Percentiles rank a stretch among this genome's conserved stretches.
phyloP scores from a whole-genome alignment of 2,329 filamentous ascomycete species.

The Phialophora chinensis region DNA sequence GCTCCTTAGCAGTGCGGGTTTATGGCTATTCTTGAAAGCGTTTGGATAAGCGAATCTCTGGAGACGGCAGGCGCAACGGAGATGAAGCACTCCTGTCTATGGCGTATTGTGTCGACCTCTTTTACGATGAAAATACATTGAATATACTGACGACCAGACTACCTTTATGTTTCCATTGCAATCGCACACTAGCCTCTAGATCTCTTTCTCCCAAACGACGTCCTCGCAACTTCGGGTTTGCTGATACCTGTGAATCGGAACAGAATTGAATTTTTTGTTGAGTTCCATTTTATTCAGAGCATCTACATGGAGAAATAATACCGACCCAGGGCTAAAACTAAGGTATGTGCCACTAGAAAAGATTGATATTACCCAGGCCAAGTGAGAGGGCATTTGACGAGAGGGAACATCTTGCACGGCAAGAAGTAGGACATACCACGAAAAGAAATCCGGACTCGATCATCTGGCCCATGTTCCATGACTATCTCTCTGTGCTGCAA shows the following conservation, averaged over 20 bases:
- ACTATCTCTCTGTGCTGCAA: neutral
- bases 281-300: too few relatives aligned
- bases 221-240: too few relatives aligned
- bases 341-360: neutral
- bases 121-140: conserved; percentile 1
- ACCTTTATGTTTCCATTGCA: neutral
- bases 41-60: conserved; percentile 62
- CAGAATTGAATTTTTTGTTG: too few relatives aligned
- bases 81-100: neutral
- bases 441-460: neutral
- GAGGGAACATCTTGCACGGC: neutral
- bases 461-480: neutral
- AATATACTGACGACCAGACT: conserved; percentile 12
- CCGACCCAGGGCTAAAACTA: too few relatives aligned
- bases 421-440: neutral
- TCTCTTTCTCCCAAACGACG: too few relatives aligned
- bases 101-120: neutral
- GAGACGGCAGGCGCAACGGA: conserved; percentile 6
- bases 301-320: too few relatives aligned
- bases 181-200: too few relatives aligned
- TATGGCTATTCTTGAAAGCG: conserved; percentile 88
- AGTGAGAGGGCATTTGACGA: too few relatives aligned
- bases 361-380: neutral
- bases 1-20: conserved; percentile 81
- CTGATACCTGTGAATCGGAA: too few relatives aligned